Conservation (phyloP, 257 asterid species). For the Echites panduratus region DNA sequence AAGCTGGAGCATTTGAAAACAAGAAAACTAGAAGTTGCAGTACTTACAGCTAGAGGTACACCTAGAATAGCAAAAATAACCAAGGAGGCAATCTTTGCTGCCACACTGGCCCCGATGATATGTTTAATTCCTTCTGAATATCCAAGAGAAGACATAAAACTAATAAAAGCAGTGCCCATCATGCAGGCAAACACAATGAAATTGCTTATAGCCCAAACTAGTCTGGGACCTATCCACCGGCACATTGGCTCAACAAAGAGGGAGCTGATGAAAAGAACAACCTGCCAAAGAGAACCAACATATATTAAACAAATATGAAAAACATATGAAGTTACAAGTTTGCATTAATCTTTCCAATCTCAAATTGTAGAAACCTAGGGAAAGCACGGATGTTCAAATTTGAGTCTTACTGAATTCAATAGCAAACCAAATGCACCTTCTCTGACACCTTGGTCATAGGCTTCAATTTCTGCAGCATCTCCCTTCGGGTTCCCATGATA, state of each 20-base stretch:
- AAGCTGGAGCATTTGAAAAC: background rate
- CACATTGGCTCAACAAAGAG: constrained; percentile 86
- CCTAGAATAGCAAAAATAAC: constrained; percentile 90
- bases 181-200: constrained; percentile 79
- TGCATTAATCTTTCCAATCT: constrained; percentile 10
- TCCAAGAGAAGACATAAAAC: constrained; percentile 56
- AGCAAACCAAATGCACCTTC: constrained; percentile 99
- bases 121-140: constrained; percentile 67
- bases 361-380: constrained; percentile 16
- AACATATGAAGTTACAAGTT: constrained; percentile 4
- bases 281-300: constrained; percentile 34
- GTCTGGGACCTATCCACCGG: constrained; percentile 66
- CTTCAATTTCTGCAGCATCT: constrained; percentile 52
- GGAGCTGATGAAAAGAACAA: constrained; percentile 88
- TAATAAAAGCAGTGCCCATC: constrained; percentile 86
- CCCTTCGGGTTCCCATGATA: constrained; percentile 96
- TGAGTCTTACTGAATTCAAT: constrained; percentile 99
- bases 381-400: constrained; percentile 37
- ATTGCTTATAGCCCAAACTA: constrained; percentile 91
- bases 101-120: constrained; percentile 59
- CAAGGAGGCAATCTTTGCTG: constrained; percentile 75
- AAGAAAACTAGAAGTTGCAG: background rate
- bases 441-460: constrained; percentile 95
- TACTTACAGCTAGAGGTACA: constrained; percentile 93
- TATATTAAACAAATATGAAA: constrained; percentile 2